phyloP scores from a whole-genome alignment of 2,329 filamentous ascomycete species.

The Rhynchosporium secalis region DNA sequence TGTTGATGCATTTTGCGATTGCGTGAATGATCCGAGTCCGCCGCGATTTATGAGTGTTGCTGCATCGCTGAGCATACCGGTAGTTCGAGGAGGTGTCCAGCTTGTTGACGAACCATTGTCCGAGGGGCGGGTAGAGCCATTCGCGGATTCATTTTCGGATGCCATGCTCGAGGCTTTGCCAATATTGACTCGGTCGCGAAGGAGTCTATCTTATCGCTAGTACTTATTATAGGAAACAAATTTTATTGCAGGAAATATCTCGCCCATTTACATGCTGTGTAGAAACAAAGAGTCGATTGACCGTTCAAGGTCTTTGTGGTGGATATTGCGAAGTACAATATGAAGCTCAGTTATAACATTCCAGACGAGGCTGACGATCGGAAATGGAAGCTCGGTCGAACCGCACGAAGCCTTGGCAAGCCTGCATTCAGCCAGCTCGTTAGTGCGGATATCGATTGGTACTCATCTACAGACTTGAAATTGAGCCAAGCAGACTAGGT shows the following conservation, averaged over 20 bases:
- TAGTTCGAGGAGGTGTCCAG: constrained; percentile 6
- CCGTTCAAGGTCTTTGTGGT: constrained; percentile 12
- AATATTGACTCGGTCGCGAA: neutral
- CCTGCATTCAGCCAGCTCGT: constrained; percentile 1
- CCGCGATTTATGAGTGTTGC: constrained; percentile 17
- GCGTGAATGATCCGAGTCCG: constrained; percentile 18
- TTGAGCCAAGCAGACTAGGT: neutral
- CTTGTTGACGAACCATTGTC: neutral
- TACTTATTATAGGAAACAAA: neutral
- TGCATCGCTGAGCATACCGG: constrained; percentile 18
- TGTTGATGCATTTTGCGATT: neutral
- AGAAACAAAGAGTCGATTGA: neutral
- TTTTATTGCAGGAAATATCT: neutral
- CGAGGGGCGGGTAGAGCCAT: constrained; percentile 16
- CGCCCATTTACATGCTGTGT: neutral
- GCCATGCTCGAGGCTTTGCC: constrained; percentile 15
- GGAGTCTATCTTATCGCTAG: neutral
- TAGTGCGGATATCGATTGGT: neutral
- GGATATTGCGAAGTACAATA: neutral
- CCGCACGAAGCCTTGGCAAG: neutral
- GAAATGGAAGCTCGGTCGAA: constrained; percentile 7
- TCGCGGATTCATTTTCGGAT: constrained; percentile 20
- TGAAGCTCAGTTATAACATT: neutral
- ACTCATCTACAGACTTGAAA: neutral
- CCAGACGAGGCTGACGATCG: constrained; percentile 15